These are phyloP conservation scores for Kalanchoe fedtschenkoi DNA, from an alignment of 164 flowering plant species.

Conservation along the genomic window DNA sequence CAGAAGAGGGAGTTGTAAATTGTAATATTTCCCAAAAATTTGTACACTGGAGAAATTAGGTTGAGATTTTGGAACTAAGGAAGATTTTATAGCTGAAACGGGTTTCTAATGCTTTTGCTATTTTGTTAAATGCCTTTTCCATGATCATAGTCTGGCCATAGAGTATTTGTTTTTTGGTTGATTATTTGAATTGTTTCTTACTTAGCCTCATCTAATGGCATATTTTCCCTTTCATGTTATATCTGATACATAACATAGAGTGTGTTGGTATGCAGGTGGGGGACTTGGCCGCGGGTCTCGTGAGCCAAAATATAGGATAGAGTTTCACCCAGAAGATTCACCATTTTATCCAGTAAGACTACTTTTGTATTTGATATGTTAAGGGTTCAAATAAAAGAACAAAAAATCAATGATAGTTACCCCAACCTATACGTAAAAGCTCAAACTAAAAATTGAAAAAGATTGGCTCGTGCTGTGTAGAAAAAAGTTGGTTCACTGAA, in stretches of 20 bases:
- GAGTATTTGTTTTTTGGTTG: neutral
- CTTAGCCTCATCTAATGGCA: neutral
- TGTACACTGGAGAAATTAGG: neutral
- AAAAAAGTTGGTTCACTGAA: neutral
- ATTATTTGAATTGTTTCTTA: neutral
- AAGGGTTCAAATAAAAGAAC: neutral
- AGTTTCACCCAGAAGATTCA: constrained; percentile 58
- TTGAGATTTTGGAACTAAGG: no score
- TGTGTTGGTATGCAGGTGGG: constrained; percentile 36
- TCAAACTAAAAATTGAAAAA: neutral
- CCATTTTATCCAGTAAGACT: constrained; percentile 76
- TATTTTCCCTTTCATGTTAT: neutral
- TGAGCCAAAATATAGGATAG: constrained; percentile 71
- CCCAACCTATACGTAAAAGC: neutral
- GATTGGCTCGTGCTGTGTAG: neutral
- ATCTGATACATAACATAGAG: neutral
- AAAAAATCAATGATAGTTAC: neutral
- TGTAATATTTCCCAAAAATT: neutral
- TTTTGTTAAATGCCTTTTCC: neutral
- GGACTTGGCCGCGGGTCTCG: constrained; percentile 62
- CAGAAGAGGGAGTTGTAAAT: no score
- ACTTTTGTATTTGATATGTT: neutral
- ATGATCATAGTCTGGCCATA: neutral
- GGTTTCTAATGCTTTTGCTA: no score
- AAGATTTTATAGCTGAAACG: no score